Conservation (phyloP, 176 grass and related monocot species). For the Panicum miliaceum region DNA sequence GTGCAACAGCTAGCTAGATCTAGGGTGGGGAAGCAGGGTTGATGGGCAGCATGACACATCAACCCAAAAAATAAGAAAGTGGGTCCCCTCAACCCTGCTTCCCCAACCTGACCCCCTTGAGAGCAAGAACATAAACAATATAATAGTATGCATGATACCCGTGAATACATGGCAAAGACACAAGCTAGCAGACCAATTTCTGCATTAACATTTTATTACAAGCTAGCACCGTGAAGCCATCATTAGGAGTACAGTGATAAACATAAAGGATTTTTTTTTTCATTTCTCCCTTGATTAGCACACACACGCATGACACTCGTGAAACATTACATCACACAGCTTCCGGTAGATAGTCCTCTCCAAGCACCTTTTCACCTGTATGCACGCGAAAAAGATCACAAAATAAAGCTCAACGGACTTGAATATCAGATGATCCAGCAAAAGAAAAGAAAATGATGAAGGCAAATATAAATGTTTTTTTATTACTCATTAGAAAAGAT, state of each 20-base stretch:
- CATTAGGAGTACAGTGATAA: not conserved
- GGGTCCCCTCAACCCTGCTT: not conserved
- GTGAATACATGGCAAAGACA: not conserved
- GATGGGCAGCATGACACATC: not conserved
- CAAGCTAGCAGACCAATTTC: not conserved
- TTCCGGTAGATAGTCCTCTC: constrained; percentile 5
- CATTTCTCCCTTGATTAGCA: not conserved
- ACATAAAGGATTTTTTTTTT: not conserved
- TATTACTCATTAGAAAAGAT: not conserved
- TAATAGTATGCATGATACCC: not conserved
- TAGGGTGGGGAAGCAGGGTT: too few relatives aligned
- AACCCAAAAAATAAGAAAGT: not conserved
- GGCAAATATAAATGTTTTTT: not conserved
- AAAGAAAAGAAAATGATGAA: not conserved
- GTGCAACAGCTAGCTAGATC: not conserved
- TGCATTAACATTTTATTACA: constrained; percentile 48
- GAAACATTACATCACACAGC: not conserved
- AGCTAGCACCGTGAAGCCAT: constrained; percentile 43
- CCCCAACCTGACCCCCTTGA: not conserved
- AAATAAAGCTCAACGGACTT: not conserved
- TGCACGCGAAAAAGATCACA: not conserved
- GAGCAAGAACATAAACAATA: too few relatives aligned
- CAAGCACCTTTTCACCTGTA: constrained; percentile 35
- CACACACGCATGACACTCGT: not conserved
- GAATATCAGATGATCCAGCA: constrained; percentile 20